Evolutionary conservation across 2,329 filamentous ascomycete species (phyloP).

Genomic region (Arthrocladium fulminans): DNA sequence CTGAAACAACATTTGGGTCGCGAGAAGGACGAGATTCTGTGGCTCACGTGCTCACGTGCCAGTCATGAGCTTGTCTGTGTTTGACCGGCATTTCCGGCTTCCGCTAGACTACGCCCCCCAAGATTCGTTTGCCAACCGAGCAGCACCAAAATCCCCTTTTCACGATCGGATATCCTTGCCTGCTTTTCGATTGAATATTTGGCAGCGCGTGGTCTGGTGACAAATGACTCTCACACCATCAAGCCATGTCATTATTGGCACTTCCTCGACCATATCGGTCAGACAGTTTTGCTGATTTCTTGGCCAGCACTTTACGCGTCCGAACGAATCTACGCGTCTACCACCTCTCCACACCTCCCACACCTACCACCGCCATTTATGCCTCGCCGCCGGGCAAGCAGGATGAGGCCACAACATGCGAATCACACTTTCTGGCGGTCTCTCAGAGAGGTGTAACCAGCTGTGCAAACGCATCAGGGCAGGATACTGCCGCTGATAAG

Average conservation of each 20-base stretch:
- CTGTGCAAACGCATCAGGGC: not conserved
- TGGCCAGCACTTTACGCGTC: constrained; percentile 18
- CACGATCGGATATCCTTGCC: not conserved
- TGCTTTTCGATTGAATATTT: not conserved
- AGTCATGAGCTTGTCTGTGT: not conserved
- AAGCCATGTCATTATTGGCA: not conserved
- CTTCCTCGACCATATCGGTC: not conserved
- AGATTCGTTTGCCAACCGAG: constrained; percentile 3
- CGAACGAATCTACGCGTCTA: constrained; percentile 59
- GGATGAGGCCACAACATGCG: constrained; percentile 71
- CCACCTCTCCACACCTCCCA: constrained; percentile 80
- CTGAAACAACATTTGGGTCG: too few relatives aligned
- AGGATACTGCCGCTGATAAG: not conserved
- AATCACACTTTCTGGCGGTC: constrained; percentile 67
- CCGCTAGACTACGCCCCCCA: not conserved
- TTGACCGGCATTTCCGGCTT: not conserved
- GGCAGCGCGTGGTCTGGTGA: too few relatives aligned
- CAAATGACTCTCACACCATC: too few relatives aligned
- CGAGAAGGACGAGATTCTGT: not conserved
- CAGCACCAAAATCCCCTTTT: not conserved
- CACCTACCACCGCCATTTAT: constrained; percentile 65
- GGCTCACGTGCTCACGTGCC: not conserved
- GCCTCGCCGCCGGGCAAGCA: constrained; percentile 63
- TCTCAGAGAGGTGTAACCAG: constrained; percentile 29
- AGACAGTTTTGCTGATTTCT: constrained; percentile 4